Conservation (phyloP, 164 flowering plant genomes). For the Liquidambar formosana region DNA sequence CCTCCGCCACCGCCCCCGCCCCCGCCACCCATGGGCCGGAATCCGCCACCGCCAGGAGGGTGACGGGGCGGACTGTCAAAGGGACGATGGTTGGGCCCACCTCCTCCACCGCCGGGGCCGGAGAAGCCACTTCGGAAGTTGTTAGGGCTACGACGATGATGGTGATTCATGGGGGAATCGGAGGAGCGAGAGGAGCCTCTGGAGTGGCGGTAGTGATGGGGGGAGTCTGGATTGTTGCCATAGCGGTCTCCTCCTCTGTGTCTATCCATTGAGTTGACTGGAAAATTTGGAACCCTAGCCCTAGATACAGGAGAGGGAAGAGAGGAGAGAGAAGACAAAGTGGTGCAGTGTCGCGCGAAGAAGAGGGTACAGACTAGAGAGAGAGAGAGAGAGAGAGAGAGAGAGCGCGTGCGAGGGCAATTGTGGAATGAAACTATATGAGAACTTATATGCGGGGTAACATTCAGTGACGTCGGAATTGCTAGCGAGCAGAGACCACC, state of each 20-base stretch:
- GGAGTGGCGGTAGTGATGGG: conserved; percentile 27
- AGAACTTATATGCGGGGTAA: too few relatives aligned
- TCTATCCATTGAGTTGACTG: conserved; percentile 30
- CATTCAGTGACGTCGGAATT: too few relatives aligned
- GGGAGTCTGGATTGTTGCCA: conserved; percentile 16
- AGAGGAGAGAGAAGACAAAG: neutral
- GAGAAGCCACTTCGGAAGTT: conserved; percentile 29
- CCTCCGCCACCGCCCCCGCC: too few relatives aligned
- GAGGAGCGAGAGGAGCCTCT: conserved; percentile 35
- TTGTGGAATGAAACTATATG: neutral
- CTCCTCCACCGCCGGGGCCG: conserved; percentile 12
- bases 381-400: conserved; percentile 5
- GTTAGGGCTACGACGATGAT: conserved; percentile 37
- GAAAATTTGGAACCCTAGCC: conserved; percentile 15
- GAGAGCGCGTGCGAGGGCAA: neutral
- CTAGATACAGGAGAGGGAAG: conserved; percentile 3
- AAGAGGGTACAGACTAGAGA: too few relatives aligned
- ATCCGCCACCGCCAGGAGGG: conserved; percentile 27
- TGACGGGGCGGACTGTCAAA: conserved; percentile 46
- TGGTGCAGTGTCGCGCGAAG: neutral
- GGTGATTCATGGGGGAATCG: conserved; percentile 20
- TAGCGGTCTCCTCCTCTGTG: conserved; percentile 44
- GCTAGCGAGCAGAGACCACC: too few relatives aligned
- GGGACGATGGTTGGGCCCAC: conserved; percentile 17
- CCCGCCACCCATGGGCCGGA: conserved; percentile 21